phyloP scores from a whole-genome alignment of 305 asterid genomes.

The Fraxinus platypoda region DNA sequence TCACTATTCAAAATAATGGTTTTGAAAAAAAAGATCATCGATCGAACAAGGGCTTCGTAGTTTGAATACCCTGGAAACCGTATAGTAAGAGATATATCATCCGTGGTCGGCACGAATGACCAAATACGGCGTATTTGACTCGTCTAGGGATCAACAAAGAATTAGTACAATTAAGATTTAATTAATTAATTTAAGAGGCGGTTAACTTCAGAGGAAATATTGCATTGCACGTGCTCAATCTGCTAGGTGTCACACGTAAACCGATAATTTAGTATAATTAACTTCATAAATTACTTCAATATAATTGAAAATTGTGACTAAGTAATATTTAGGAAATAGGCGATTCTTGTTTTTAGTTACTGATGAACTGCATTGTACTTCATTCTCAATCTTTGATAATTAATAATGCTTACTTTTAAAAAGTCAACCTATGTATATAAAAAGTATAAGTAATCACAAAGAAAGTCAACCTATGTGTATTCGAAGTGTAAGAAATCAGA shows the following conservation, averaged over 20 bases:
- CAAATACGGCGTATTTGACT: conserved; percentile 40
- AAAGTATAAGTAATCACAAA: conserved; percentile 2
- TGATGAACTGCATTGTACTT: conserved; percentile 20
- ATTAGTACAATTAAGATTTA: conserved; percentile 23
- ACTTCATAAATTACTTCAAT: background rate
- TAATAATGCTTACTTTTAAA: conserved; percentile 16
- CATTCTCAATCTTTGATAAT: conserved; percentile 22
- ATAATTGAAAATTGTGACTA: background rate
- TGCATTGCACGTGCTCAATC: conserved; percentile 44
- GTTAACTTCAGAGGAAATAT: conserved; percentile 24
- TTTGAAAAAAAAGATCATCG: no score
- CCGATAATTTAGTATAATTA: conserved; percentile 14
- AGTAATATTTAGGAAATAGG: background rate
- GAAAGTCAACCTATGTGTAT: conserved; percentile 39
- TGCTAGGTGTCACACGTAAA: conserved; percentile 41
- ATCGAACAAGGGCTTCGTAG: no score
- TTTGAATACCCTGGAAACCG: no score
- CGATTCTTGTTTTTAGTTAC: conserved; percentile 15
- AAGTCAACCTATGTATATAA: conserved; percentile 40
- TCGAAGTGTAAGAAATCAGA: background rate
- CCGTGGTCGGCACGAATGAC: conserved; percentile 30
- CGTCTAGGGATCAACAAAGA: conserved; percentile 52
- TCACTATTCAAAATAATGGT: no score
- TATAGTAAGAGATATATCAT: background rate
- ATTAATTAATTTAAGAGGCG: background rate